Conservation (phyloP, 345 rosid genomes). For the Nephelium lappaceum region DNA sequence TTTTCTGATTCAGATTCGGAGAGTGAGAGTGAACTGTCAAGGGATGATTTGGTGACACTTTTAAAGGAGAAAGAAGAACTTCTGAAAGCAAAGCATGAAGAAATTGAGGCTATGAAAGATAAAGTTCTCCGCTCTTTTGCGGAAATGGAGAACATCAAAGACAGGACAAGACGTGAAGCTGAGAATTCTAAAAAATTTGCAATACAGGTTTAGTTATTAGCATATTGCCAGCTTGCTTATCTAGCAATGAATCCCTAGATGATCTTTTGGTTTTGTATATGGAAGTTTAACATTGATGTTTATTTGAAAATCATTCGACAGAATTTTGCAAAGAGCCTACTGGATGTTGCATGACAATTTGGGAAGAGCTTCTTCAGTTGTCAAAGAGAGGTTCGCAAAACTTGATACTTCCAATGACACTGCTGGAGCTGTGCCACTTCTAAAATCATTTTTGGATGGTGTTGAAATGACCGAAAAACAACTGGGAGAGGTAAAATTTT, state of each 20-base stretch:
- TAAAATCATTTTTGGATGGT: constrained; percentile 84
- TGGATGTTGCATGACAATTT: constrained; percentile 95
- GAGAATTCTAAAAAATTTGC: constrained; percentile 89
- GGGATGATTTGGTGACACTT: constrained; percentile 76
- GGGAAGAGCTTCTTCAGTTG: constrained; percentile 88
- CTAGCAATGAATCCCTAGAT: background rate
- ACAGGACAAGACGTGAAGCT: constrained; percentile 84
- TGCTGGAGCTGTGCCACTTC: constrained; percentile 61
- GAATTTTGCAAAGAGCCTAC: constrained; percentile 81
- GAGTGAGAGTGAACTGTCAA: constrained; percentile 58
- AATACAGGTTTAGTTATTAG: constrained; percentile 58
- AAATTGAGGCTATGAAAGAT: constrained; percentile 70
- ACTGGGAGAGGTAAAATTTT: constrained; percentile 60
- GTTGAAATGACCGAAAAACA: constrained; percentile 99
- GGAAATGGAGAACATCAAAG: constrained; percentile 90
- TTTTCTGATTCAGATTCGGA: constrained; percentile 73
- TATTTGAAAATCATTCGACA: constrained; percentile 33
- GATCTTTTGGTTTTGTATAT: background rate
- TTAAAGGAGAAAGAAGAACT: constrained; percentile 77
- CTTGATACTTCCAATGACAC: constrained; percentile 63
- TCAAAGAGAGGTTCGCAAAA: constrained; percentile 72
- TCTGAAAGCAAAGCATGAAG: constrained; percentile 62
- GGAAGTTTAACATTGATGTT: constrained; percentile 4
- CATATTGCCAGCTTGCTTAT: constrained; percentile 4
- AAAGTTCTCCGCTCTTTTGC: constrained; percentile 74